These are phyloP conservation scores for Kappamyces sp. DNA, from an alignment of 192 early-diverging fungal genomes.

Conservation along the genomic window DNA sequence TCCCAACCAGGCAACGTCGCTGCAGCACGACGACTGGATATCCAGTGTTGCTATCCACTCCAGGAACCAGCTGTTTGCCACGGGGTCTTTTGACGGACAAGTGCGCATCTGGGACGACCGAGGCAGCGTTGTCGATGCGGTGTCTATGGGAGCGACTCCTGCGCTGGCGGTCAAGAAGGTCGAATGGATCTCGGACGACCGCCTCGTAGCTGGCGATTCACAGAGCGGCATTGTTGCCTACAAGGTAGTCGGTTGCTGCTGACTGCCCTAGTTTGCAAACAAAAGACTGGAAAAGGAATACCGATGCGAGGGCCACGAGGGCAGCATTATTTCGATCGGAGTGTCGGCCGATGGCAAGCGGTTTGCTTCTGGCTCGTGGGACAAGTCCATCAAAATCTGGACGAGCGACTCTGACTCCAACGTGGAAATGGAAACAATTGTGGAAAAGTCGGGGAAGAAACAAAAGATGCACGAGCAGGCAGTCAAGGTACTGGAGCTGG, in stretches of 20 bases:
- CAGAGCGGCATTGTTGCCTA: conserved; percentile 1
- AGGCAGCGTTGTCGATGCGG: conserved; percentile 23
- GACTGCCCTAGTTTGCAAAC: not conserved
- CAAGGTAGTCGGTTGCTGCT: not conserved
- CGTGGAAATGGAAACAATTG: conserved; percentile 18
- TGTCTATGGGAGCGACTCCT: conserved; percentile 20
- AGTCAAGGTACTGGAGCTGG: conserved; percentile 18
- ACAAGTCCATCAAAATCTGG: conserved; percentile 78
- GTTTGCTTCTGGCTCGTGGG: conserved; percentile 70
- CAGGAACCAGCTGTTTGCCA: conserved; percentile 40
- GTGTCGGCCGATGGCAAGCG: conserved; percentile 41
- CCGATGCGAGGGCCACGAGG: conserved; percentile 66
- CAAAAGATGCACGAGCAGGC: conserved; percentile 23
- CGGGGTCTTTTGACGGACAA: conserved; percentile 78
- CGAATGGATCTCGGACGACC: conserved; percentile 63
- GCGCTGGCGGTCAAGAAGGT: conserved; percentile 80
- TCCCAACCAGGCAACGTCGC: conserved; percentile 69
- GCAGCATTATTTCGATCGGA: conserved; percentile 68
- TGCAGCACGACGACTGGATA: conserved; percentile 95
- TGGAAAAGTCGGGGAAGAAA: conserved; percentile 42
- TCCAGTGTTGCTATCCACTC: conserved; percentile 25
- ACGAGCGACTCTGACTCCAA: conserved; percentile 35
- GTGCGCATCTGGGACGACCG: conserved; percentile 79
- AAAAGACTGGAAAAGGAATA: conserved; percentile 13
- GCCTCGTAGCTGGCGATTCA: conserved; percentile 60